Base-by-base conservation (phyloP, 352 stramenopile genomes). In the Pythium aphanidermatum region DNA sequence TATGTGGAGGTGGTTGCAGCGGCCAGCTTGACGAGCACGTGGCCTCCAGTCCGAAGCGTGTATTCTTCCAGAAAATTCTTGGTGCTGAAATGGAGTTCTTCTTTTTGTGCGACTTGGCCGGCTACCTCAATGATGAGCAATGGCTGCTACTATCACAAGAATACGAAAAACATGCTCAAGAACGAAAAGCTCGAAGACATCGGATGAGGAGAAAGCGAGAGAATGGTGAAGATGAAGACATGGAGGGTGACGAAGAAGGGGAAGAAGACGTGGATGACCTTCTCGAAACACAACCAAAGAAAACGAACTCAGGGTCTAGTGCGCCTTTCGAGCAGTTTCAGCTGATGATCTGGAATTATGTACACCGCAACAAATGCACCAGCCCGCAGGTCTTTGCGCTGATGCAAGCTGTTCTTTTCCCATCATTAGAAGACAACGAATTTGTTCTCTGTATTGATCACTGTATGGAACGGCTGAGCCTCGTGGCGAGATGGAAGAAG, bases 81-180 rank as follows among this genome's bases (percentile, higher is more conserved):
- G 62, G 71, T 11, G 32, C 67, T 2, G 71, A 86, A 29, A 83
- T 81, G 50, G 76, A 86, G 30, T 88, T 77, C 23, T 80, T 84
- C 39, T 88, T 88, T 42, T 42, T 88, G 14, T 81, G 63, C 23
- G 76, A 88, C 30, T 31, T 88, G 7, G 70, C 74, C 0, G 54
- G 44, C 1, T 83, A 76, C 38, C 24, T 88, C 31, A 83, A 60
- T 5, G 65, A 84, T 19, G 67, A 83, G 13, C 76, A 88, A 30
- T 88, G 74, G 66, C 60, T 62, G n/a, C 32, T 86, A 26, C 32
- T 86, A 12, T 71, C 72, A 1, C 79, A 74, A 37, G 72, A 84
- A 46, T 86, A 68, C 30, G 70, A 84, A 41, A 86, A 82, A 45
- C 57, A 70, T 39, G 60, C 63, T 5, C 54, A 56, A 14, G 62